phyloP scores from a whole-genome alignment of 345 rosid species.

The Brassica cretica region DNA sequence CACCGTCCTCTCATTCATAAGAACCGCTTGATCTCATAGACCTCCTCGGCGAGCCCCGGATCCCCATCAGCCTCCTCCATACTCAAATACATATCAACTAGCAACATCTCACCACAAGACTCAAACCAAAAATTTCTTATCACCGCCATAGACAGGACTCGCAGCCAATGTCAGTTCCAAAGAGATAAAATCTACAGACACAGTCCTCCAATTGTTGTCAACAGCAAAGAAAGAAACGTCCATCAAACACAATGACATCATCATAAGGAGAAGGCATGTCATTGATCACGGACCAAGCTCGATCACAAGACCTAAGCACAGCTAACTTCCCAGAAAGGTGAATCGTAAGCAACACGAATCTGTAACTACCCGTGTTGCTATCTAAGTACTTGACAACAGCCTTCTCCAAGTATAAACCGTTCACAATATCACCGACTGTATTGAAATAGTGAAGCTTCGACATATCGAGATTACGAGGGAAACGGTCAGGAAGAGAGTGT shows the following conservation, averaged over 20 bases:
- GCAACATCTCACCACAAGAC: slow-evolving; percentile 63
- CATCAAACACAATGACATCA: slow-evolving; percentile 45
- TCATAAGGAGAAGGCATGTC: slow-evolving; percentile 86
- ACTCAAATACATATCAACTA: slow-evolving; percentile 9
- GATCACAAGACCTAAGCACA: slow-evolving; percentile 38
- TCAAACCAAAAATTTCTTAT: slow-evolving; percentile 83
- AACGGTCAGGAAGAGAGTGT: too few species aligned
- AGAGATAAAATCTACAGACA: slow-evolving; percentile 50
- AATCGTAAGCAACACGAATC: too few species aligned
- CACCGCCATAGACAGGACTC: slow-evolving; percentile 69
- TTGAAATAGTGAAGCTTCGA: too few species aligned
- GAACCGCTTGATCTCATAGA: slow-evolving; percentile 39
- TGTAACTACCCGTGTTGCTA: too few species aligned
- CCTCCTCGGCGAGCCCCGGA: slow-evolving; percentile 17
- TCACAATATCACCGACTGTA: too few species aligned
- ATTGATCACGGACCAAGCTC: slow-evolving; percentile 62
- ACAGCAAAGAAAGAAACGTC: slow-evolving; percentile 56
- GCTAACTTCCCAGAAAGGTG: too few species aligned
- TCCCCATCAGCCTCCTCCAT: slow-evolving; percentile 50
- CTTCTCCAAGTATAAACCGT: too few species aligned
- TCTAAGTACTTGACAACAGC: too few species aligned
- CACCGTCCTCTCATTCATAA: slow-evolving; percentile 68
- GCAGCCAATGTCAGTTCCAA: slow-evolving; percentile 41
- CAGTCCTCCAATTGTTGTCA: slow-evolving; percentile 69
- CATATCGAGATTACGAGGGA: too few species aligned